phyloP scores from a whole-genome alignment of 1,139 yeast genomes.

The Candida tropicalis region DNA sequence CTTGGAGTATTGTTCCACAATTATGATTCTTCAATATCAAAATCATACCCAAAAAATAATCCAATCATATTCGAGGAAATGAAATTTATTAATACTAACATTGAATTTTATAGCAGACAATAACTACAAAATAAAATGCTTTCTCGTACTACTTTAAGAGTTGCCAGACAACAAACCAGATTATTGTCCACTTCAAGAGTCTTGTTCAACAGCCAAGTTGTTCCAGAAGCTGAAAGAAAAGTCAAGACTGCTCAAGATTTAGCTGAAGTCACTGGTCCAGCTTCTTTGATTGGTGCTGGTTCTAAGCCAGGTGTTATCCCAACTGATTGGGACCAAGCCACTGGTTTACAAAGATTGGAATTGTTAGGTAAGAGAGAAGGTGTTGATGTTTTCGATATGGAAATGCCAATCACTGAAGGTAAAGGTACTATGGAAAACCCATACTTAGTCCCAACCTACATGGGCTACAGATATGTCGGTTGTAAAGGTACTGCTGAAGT shows the following conservation, averaged over 20 bases:
- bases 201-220: slow-evolving; percentile 24
- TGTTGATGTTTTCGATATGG: slow-evolving; percentile 90
- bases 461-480: slow-evolving; percentile 93
- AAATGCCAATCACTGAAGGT: slow-evolving; percentile 86
- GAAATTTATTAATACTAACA: slow-evolving; percentile 26
- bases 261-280: slow-evolving; percentile 79
- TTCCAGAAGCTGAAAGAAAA: slow-evolving; percentile 28
- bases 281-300: slow-evolving; percentile 87
- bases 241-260: slow-evolving; percentile 67
- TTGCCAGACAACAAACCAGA: slow-evolving; percentile 42
- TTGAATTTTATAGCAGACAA: slow-evolving; percentile 6
- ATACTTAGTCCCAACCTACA: slow-evolving; percentile 84
- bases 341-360: slow-evolving; percentile 98
- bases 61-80: not conserved
- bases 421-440: slow-evolving; percentile 89
- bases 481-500: slow-evolving; percentile 92
- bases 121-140: slow-evolving; percentile 30
- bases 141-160: slow-evolving; percentile 41
- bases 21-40: no score
- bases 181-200: slow-evolving; percentile 43
- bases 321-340: slow-evolving; percentile 92
- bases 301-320: slow-evolving; percentile 84
- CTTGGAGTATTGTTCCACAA: no score
- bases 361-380: slow-evolving; percentile 94
- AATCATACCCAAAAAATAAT: no score